Evolutionary conservation across 129 eudicot species (phyloP).

Genomic region (Artemisia argyi): DNA sequence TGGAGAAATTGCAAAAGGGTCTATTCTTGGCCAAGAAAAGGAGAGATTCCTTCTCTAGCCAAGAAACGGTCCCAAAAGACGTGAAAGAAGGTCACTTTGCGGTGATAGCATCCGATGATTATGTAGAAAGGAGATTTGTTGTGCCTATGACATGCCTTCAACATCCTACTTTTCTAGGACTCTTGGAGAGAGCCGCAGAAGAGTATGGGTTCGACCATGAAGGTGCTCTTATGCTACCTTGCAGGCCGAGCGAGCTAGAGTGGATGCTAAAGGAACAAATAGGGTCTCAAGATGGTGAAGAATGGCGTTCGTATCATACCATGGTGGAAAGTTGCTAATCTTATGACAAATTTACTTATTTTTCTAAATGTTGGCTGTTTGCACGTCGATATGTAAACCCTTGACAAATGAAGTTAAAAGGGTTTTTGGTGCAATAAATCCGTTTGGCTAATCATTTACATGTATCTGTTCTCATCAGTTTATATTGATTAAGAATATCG

Average conservation of each 20-base stretch:
- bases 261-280: slow-evolving; percentile 31
- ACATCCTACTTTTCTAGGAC: slow-evolving; percentile 32
- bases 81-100: slow-evolving; percentile 53
- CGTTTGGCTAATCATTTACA: neutral
- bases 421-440: slow-evolving; percentile 2
- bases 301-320: slow-evolving; percentile 26
- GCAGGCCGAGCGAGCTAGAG: slow-evolving; percentile 35
- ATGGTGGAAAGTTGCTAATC: slow-evolving; percentile 38
- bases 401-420: slow-evolving; percentile 1
- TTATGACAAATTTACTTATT: neutral
- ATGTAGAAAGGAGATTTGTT: slow-evolving; percentile 30
- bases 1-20: slow-evolving; percentile 36
- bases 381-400: slow-evolving; percentile 17
- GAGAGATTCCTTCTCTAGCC: slow-evolving; percentile 11
- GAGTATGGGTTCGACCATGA: slow-evolving; percentile 45
- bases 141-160: slow-evolving; percentile 31
- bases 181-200: slow-evolving; percentile 43
- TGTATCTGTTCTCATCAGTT: neutral
- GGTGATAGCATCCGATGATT: slow-evolving; percentile 38
- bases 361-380: neutral
- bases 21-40: slow-evolving; percentile 26
- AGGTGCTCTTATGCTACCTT: slow-evolving; percentile 42
- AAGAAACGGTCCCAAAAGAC: slow-evolving; percentile 39
- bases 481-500: neutral
- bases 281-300: slow-evolving; percentile 21